Evolutionary conservation across 345 rosid species (phyloP).

Genomic region (Citrus sp.): DNA sequence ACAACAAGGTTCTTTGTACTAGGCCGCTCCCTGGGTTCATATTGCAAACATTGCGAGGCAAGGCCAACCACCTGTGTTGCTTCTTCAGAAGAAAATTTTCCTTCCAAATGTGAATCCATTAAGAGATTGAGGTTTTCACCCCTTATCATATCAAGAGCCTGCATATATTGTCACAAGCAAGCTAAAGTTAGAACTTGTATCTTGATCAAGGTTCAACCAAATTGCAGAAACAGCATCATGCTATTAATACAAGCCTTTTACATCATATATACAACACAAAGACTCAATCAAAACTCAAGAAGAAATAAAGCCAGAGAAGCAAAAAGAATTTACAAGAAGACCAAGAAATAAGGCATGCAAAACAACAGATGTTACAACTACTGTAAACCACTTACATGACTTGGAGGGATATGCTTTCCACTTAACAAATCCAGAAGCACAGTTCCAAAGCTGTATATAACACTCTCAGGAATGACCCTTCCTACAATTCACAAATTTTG

Average conservation of each 20-base stretch:
- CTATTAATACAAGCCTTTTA: background rate
- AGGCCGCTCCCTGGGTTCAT: slow-evolving; percentile 96
- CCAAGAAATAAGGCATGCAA: background rate
- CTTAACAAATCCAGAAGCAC: slow-evolving; percentile 91
- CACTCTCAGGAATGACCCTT: slow-evolving; percentile 92
- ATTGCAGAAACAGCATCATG: background rate
- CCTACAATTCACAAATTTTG: slow-evolving; percentile 42
- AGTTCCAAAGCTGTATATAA: slow-evolving; percentile 94
- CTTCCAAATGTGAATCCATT: slow-evolving; percentile 96
- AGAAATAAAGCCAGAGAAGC: background rate
- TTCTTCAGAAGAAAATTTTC: slow-evolving; percentile 85
- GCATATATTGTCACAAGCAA: slow-evolving; percentile 22
- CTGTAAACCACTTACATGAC: slow-evolving; percentile 55
- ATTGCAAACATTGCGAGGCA: slow-evolving; percentile 83
- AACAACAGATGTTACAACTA: slow-evolving; percentile 3
- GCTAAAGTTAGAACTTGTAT: background rate
- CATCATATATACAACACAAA: background rate
- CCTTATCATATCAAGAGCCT: slow-evolving; percentile 97
- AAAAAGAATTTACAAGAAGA: background rate
- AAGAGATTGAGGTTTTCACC: slow-evolving; percentile 64
- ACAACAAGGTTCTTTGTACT: slow-evolving; percentile 71
- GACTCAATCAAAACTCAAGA: background rate
- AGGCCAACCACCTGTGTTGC: slow-evolving; percentile 78
- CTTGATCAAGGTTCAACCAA: background rate
- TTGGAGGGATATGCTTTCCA: slow-evolving; percentile 97